phyloP scores from a whole-genome alignment of 2,329 filamentous ascomycete species.

The Xylaria sp. region DNA sequence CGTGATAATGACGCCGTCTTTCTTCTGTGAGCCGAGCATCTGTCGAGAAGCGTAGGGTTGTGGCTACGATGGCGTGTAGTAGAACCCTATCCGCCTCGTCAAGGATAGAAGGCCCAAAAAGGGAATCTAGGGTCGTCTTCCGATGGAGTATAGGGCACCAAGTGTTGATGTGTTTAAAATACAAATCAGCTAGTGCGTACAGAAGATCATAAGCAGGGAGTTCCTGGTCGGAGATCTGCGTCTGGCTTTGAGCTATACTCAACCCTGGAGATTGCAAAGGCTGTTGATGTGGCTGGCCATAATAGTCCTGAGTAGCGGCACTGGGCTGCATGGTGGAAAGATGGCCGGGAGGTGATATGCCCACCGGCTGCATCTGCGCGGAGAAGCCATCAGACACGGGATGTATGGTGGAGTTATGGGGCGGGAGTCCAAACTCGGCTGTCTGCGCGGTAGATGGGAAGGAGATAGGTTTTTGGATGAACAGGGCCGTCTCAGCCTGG shows the following conservation, averaged over 20 bases:
- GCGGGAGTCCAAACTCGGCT: conserved; percentile 62
- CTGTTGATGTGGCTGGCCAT: conserved; percentile 54
- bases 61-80: conserved; percentile 88
- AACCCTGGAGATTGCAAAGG: conserved; percentile 68
- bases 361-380: conserved; percentile 55
- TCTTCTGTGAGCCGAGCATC: conserved; percentile 79
- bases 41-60: conserved; percentile 83
- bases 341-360: conserved; percentile 54
- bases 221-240: conserved; percentile 68
- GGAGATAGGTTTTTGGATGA: conserved; percentile 67
- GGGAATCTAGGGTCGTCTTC: conserved; percentile 79
- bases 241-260: conserved; percentile 61
- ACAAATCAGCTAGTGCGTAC: conserved; percentile 77
- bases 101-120: conserved; percentile 80
- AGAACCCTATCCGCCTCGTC: conserved; percentile 86
- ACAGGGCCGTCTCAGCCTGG: conserved; percentile 68
- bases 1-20: conserved; percentile 78
- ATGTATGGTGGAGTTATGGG: conserved; percentile 55
- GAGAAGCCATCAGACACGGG: conserved; percentile 61
- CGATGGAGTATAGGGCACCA: conserved; percentile 93
- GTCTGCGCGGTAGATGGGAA: conserved; percentile 59
- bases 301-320: conserved; percentile 61
- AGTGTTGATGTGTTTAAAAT: conserved; percentile 82
- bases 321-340: conserved; percentile 52
- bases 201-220: conserved; percentile 79